These are phyloP conservation scores for Zymoseptoria pseudotritici DNA, from an alignment of 2,329 filamentous ascomycete genomes.

Conservation along the genomic window DNA sequence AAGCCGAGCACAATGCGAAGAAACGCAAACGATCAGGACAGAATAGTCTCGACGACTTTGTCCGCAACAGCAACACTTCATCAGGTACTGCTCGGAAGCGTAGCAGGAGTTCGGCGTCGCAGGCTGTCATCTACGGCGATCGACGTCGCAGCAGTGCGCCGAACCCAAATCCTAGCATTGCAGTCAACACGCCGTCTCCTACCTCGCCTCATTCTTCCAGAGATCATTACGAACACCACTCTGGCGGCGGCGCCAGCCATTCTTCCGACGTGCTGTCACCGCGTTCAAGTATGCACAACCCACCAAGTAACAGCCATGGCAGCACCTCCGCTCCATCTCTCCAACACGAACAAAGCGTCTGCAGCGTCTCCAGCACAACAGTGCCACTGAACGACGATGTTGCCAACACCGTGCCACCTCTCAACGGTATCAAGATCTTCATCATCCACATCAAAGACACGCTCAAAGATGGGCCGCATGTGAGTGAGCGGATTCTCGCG, in stretches of 20 bases:
- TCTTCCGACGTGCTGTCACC: conserved; percentile 15
- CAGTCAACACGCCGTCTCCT: conserved; percentile 9
- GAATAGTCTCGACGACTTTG: conserved; percentile 26
- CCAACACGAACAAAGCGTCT: not conserved
- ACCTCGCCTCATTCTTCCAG: conserved; percentile 6
- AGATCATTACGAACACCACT: conserved; percentile 12
- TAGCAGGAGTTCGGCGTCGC: conserved; percentile 25
- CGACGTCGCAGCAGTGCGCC: conserved; percentile 14
- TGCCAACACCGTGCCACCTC: conserved; percentile 35
- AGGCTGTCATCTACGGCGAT: conserved; percentile 12
- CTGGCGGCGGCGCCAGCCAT: conserved; percentile 1
- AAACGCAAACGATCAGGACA: conserved; percentile 58
- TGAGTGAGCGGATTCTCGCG: conserved; percentile 58
- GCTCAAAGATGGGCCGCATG: conserved; percentile 60
- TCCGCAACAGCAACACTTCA: conserved; percentile 14
- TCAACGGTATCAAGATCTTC: conserved; percentile 70
- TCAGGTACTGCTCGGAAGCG: conserved; percentile 26
- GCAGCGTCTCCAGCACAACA: not conserved
- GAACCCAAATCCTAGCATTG: conserved; percentile 1
- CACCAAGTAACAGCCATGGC: conserved; percentile 4
- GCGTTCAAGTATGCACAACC: conserved; percentile 10
- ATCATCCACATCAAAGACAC: conserved; percentile 88
- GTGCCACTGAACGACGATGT: not conserved
- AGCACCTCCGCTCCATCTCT: conserved; percentile 1
- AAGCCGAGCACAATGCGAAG: conserved; percentile 38